Percentiles rank a stretch among this genome's conserved stretches.
These are phyloP conservation scores for Apiospora aurea DNA, from an alignment of 2,329 filamentous ascomycete genomes.

Conservation along the genomic window DNA sequence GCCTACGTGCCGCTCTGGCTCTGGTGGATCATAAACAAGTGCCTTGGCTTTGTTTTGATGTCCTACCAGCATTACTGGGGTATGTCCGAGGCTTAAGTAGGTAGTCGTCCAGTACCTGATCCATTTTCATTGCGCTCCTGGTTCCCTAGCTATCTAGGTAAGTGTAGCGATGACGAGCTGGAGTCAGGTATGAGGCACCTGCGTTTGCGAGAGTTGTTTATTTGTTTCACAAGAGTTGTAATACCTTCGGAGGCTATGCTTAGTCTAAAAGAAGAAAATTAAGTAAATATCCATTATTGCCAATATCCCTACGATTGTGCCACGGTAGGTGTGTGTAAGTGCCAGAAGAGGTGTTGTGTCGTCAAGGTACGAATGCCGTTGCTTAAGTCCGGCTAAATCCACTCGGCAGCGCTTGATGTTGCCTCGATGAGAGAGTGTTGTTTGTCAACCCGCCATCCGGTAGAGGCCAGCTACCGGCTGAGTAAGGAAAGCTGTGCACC, in stretches of 20 bases:
- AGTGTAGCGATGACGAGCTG: no score
- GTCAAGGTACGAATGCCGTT: background rate
- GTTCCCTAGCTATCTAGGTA: no score
- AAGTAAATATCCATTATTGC: no score
- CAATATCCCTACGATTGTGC: no score
- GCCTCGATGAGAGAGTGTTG: background rate
- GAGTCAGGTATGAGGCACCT: background rate
- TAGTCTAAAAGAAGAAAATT: no score
- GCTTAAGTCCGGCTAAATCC: slow-evolving; percentile 13
- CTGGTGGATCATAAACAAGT: background rate
- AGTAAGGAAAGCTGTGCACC: background rate
- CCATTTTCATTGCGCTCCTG: background rate
- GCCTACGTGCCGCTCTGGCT: background rate
- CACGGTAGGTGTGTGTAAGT: no score
- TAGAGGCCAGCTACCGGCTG: background rate
- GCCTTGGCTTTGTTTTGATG: background rate
- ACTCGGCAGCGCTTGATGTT: background rate
- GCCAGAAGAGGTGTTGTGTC: background rate
- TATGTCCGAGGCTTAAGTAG: background rate
- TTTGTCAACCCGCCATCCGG: background rate
- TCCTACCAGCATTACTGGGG: background rate
- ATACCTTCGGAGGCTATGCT: no score
- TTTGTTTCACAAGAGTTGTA: background rate
- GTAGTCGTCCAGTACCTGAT: background rate
- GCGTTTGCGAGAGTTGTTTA: background rate